These are phyloP conservation scores for Vigna nakashimae DNA, from an alignment of 306 rosid genomes.

Conservation along the genomic window DNA sequence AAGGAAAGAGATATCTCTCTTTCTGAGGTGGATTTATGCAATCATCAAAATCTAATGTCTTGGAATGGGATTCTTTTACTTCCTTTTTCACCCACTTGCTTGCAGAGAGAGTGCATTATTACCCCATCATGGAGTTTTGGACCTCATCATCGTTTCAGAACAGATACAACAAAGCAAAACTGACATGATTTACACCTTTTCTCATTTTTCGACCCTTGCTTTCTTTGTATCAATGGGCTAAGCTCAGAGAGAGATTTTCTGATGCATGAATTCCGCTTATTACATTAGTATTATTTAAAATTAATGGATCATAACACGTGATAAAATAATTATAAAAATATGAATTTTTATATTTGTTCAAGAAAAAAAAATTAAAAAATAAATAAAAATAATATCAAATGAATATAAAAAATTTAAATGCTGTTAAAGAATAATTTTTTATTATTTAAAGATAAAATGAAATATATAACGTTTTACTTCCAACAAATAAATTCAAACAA, in stretches of 20 bases:
- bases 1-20: slow-evolving; percentile 73
- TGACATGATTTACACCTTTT: slow-evolving; percentile 62
- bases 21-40: slow-evolving; percentile 61
- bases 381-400: too few relatives aligned
- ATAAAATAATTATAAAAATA: too few relatives aligned
- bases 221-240: slow-evolving; percentile 45
- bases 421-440: too few relatives aligned
- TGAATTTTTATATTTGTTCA: too few relatives aligned
- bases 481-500: not conserved
- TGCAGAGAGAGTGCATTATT: slow-evolving; percentile 57
- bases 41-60: slow-evolving; percentile 47
- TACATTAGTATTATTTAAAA: too few relatives aligned
- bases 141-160: slow-evolving; percentile 51
- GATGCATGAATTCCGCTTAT: slow-evolving; percentile 11
- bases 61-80: slow-evolving; percentile 58
- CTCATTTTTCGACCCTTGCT: slow-evolving; percentile 57
- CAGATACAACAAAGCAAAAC: slow-evolving; percentile 57
- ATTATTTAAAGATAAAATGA: not conserved
- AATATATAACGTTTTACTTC: not conserved
- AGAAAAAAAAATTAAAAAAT: too few relatives aligned
- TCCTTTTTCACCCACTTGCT: slow-evolving; percentile 57
- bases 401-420: too few relatives aligned
- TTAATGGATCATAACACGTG: too few relatives aligned
- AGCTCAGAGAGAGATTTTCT: slow-evolving; percentile 36
- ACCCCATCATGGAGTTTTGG: slow-evolving; percentile 66